Evolutionary conservation across 1,284 basidiomycete species (phyloP).

Genomic region (Kwoniella shivajii): DNA sequence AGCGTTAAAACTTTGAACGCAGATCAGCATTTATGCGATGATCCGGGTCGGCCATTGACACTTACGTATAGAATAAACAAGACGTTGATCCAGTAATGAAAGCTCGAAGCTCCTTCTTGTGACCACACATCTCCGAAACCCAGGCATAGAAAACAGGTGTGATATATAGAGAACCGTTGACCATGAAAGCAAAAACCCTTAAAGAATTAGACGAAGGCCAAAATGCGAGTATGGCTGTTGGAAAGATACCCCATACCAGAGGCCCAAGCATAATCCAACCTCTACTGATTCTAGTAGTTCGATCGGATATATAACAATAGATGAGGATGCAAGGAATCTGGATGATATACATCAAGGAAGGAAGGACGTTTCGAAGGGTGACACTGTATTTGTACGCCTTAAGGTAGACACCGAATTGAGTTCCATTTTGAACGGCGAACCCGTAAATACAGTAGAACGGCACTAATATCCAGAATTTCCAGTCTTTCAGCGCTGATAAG

Average conservation of each 20-base stretch:
- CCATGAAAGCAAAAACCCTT: constrained; percentile 25
- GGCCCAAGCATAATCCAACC: constrained; percentile 14
- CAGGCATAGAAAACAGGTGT: constrained; percentile 25
- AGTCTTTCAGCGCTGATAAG: constrained; percentile 10
- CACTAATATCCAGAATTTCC: constrained; percentile 22
- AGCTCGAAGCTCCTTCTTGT: constrained; percentile 14
- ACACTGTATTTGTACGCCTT: constrained; percentile 18
- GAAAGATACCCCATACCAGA: constrained; percentile 23
- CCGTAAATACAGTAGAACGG: constrained; percentile 22
- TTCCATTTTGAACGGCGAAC: constrained; percentile 17
- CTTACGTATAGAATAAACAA: constrained; percentile 21
- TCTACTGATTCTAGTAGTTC: constrained; percentile 3
- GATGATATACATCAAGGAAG: constrained; percentile 21
- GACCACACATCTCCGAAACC: constrained; percentile 21
- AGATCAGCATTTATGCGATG: too few relatives aligned
- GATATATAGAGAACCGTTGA: constrained; percentile 13
- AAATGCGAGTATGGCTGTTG: constrained; percentile 23
- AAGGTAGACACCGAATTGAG: constrained; percentile 18
- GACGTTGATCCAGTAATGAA: constrained; percentile 19
- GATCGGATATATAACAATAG: constrained; percentile 23
- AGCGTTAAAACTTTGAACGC: constrained; percentile 19
- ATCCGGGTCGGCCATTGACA: not conserved
- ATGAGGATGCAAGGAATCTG: constrained; percentile 20
- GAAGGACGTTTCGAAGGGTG: constrained; percentile 19
- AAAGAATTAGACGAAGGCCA: constrained; percentile 18